These are phyloP conservation scores for Alloteropsis semialata DNA, from an alignment of 176 grass and related monocot genomes.

Conservation along the genomic window DNA sequence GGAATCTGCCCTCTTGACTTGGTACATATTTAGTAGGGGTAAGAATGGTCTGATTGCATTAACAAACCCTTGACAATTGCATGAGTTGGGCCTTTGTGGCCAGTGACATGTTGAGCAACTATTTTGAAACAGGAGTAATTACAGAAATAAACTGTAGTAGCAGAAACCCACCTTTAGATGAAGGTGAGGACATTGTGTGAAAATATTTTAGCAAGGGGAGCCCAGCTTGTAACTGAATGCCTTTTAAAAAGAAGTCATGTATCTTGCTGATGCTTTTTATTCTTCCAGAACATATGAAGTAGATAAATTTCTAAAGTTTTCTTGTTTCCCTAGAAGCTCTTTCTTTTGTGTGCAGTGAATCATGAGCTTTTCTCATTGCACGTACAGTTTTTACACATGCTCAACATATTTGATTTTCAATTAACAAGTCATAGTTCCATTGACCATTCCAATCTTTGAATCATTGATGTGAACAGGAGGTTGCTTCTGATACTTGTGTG, in stretches of 20 bases:
- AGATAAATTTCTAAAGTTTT: neutral
- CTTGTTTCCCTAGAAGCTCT: neutral
- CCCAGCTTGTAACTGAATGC: neutral
- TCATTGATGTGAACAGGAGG: slow-evolving; percentile 47
- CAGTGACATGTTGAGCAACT: neutral
- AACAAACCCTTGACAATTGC: too few relatives aligned
- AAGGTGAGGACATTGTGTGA: neutral
- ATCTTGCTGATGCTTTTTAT: neutral
- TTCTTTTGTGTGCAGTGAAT: neutral
- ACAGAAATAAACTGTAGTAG: neutral
- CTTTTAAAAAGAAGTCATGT: neutral
- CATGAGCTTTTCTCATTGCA: neutral
- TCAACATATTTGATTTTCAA: neutral
- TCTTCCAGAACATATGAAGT: neutral
- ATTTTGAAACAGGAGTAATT: neutral
- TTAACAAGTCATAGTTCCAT: neutral
- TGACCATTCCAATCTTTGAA: neutral
- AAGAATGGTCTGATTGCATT: neutral
- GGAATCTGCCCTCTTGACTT: too few relatives aligned
- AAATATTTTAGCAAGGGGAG: neutral
- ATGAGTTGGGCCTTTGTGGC: neutral
- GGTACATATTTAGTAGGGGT: neutral
- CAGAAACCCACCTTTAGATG: neutral
- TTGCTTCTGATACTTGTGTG: slow-evolving; percentile 56
- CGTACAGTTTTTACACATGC: neutral